These are phyloP conservation scores for Pichia thaimueangensis DNA, from an alignment of 805 yeast genomes.

Conservation along the genomic window DNA sequence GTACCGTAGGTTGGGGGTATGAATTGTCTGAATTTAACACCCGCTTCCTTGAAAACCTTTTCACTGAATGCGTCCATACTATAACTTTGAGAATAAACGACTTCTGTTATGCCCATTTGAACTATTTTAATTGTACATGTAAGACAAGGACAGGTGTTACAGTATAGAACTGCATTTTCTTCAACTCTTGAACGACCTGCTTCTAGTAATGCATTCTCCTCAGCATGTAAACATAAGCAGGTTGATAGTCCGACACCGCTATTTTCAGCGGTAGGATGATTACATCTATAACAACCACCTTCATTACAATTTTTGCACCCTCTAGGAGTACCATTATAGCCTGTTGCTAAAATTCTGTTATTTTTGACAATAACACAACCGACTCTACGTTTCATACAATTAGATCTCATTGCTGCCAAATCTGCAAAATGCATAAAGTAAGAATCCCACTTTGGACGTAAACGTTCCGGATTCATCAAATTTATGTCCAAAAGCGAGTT, in stretches of 20 bases:
- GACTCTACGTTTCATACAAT: slow-evolving; percentile 95
- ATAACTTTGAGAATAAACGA: slow-evolving; percentile 86
- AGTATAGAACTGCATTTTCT: slow-evolving; percentile 60
- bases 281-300: slow-evolving; percentile 93
- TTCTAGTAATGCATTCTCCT: slow-evolving; percentile 91
- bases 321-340: slow-evolving; percentile 96
- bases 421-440: slow-evolving; percentile 93
- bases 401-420: slow-evolving; percentile 85
- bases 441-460: slow-evolving; percentile 93
- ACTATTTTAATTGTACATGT: slow-evolving; percentile 95
- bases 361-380: slow-evolving; percentile 93
- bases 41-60: slow-evolving; percentile 65
- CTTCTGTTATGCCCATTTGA: slow-evolving; percentile 86
- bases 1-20: slow-evolving; percentile 32
- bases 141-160: slow-evolving; percentile 96
- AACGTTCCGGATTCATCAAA: slow-evolving; percentile 45
- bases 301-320: slow-evolving; percentile 83
- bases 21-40: slow-evolving; percentile 62
- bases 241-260: slow-evolving; percentile 66
- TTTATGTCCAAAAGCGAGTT: slow-evolving; percentile 35
- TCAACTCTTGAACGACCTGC: slow-evolving; percentile 88
- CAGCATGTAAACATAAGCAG: slow-evolving; percentile 93
- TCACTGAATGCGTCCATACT: slow-evolving; percentile 84
- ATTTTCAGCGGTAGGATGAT: slow-evolving; percentile 44
- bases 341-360: slow-evolving; percentile 85